A percentile compares a stretch with the other conserved stretches of the same genome.
These are phyloP conservation scores for Metarhizium sp. DNA, from an alignment of 2,329 filamentous ascomycete genomes.

Conservation along the genomic window DNA sequence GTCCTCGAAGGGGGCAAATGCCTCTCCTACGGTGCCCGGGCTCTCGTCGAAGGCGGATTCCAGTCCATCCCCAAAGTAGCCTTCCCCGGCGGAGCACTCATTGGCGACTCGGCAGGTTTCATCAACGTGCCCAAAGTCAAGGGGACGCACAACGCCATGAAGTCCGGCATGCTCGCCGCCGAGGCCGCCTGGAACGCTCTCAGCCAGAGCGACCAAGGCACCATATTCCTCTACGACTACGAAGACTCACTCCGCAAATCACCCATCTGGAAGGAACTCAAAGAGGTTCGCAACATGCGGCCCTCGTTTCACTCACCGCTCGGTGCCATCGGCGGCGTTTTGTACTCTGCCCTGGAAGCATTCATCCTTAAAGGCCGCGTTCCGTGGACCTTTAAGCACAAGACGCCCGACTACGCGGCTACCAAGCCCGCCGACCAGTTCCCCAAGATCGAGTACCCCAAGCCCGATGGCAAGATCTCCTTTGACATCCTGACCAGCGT, in stretches of 20 bases:
- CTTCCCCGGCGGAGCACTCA: conserved; percentile 90
- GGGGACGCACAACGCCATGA: conserved; percentile 96
- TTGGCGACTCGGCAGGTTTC: conserved; percentile 93
- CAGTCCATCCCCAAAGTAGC: conserved; percentile 96
- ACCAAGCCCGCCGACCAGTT: conserved; percentile 74
- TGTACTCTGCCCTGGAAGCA: conserved; percentile 90
- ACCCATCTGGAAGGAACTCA: conserved; percentile 86
- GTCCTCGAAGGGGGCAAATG: conserved; percentile 95
- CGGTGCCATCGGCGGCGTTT: conserved; percentile 78
- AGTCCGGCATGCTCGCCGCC: conserved; percentile 91
- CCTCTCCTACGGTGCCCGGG: conserved; percentile 89
- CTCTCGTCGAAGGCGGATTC: conserved; percentile 89
- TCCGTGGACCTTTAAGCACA: conserved; percentile 90
- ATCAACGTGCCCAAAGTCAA: conserved; percentile 98
- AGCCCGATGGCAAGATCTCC: conserved; percentile 88
- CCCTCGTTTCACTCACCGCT: conserved; percentile 86
- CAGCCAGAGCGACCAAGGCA: conserved; percentile 43
- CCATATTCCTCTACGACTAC: conserved; percentile 90
- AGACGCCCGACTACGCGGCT: conserved; percentile 62
- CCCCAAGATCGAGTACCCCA: conserved; percentile 89
- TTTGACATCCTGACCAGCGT: conserved; percentile 97
- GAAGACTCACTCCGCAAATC: conserved; percentile 81
- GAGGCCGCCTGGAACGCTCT: conserved; percentile 82
- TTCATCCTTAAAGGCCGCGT: conserved; percentile 75
- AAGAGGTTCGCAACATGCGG: conserved; percentile 93